Conservation (phyloP, 2,329 filamentous ascomycete species). For the Podosphaera leucotricha region DNA sequence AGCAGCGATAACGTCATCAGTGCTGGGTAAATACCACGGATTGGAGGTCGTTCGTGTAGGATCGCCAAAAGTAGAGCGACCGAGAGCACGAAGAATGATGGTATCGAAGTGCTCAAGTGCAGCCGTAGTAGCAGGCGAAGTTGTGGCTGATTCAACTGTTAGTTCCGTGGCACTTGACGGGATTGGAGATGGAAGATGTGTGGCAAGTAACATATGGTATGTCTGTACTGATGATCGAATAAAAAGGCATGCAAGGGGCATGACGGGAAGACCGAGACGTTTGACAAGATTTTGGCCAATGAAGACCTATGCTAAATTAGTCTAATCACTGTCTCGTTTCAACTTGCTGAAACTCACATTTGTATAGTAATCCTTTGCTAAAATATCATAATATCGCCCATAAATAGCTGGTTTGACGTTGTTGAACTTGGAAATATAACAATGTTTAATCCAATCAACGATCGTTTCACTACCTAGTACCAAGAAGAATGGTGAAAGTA, state of each 20-base stretch:
- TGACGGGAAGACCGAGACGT: conserved; percentile 69
- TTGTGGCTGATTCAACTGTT: conserved; percentile 33
- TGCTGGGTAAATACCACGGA: conserved; percentile 16
- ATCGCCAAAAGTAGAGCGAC: conserved; percentile 43
- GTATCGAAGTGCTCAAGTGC: conserved; percentile 59
- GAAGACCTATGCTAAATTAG: conserved; percentile 40
- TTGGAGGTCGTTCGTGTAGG: conserved; percentile 14
- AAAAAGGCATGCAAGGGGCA: conserved; percentile 84
- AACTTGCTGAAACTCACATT: conserved; percentile 31
- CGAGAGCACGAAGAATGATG: conserved; percentile 53
- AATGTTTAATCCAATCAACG: conserved; percentile 91
- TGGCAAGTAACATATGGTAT: conserved; percentile 93
- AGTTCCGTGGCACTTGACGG: conserved; percentile 42
- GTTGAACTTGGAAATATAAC: conserved; percentile 97
- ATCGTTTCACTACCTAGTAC: conserved; percentile 92
- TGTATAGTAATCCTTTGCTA: conserved; percentile 95
- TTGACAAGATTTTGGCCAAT: conserved; percentile 74
- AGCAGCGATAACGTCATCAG: conserved; percentile 52
- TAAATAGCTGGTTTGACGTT: conserved; percentile 85
- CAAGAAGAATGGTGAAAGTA: conserved; percentile 77
- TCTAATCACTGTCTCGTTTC: conserved; percentile 7
- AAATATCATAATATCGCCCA: conserved; percentile 67
- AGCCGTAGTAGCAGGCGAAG: conserved; percentile 51
- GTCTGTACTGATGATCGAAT: conserved; percentile 87
- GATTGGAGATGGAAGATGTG: conserved; percentile 54